Base-by-base conservation (phyloP, 2,329 filamentous ascomycete species). In the Fusarium goolgardi region DNA sequence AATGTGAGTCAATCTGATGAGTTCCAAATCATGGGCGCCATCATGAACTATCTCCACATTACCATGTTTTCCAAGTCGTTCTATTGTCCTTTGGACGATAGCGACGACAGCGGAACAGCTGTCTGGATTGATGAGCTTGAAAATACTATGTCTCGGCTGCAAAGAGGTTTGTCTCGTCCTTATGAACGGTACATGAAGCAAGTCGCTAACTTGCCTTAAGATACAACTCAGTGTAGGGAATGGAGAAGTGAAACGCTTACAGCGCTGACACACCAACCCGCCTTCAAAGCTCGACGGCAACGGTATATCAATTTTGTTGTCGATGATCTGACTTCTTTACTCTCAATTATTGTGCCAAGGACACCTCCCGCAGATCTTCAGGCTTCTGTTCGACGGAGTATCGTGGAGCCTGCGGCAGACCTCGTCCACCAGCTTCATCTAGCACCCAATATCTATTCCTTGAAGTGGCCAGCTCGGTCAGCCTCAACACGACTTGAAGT, bases 1-100 rank as follows among this genome's bases (percentile, higher is more conserved):
- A 71, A 56, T 25, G 62, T 75, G 23, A 71, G 73, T 20, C 69
- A 76, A 51, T 73, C 77, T 21, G 78, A 80, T 37, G 77, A 78
- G 57, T 77, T 78, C 53, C 78, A 79, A 46, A 73, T 79, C 46
- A 75, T 76, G 35, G 76, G 74, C 12, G 67, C 74, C 37, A 78
- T 80, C 52, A 78, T 79, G 78, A 77, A 79, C 63, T 79, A 78
- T 58, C 69, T 80, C 12, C 77, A 77, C 70, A 61, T 78, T 29
- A 76, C 71, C 3, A 59, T 80, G 29, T 80, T 79, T 53, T 69
- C 76, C 23, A 78, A 76, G 54, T 75, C 77, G 1, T 80, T 80
- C 56, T 80, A 80, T 67, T 76, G 76, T 51, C 78, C 78, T 11
- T 61, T 80, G 40, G 77, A 78, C 53, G 76, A 78, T 40, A 66